Base-by-base conservation (phyloP, 495 filamentous ascomycete species). In the Endocarpon pusillum region DNA sequence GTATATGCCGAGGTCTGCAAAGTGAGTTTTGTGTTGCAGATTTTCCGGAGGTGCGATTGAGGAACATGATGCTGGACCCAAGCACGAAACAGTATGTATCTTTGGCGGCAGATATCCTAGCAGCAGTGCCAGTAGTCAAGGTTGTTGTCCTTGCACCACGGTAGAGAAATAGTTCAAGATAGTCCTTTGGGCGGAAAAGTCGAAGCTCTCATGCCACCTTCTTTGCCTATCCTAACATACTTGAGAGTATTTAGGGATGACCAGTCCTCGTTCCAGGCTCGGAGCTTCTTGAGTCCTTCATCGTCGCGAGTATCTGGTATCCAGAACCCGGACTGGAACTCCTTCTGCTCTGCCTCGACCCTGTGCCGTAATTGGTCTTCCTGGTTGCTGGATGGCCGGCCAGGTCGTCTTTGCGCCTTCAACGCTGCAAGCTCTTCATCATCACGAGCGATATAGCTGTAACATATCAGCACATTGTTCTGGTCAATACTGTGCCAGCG, bases 251-350 rank as follows among this genome's bases (percentile, higher is more conserved):
- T 66, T 29, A 82, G 54, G 23, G 61, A 49, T 2, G 69, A 61
- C 68, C 75, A 77, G 32, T 71, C 54, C 3, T 69, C 66, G 36
- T 72, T 71, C 78, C 78, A 83, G 6, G 46, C 39, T 40, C 52
- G 51, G 37, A 83, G 48, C 35, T 46, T 55, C 33, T 51, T 44
- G 24, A 80, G 35, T 38, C 68, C 76, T 26, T 64, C 57, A 31
- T 45, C 42, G 28, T 75, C 57, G 32, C 57, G 48, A 21, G 81
- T 36, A 38, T 83, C 70, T 1, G 78, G 78, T 42, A 77, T 50
- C 67, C 75, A 81, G 46, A 91, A 92, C 0, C 89, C 89, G 19
- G 75, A 78, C 30, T 71, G 64, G 42, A 81, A 78, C 57, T 97
- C 89, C 47, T 77, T 78, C 43, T 77, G 59, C 42, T 94, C 81